Percentiles rank a stretch among this genome's conserved stretches.
Evolutionary conservation across 495 filamentous ascomycete species (phyloP).

Genomic region (Trichoderma gamsii): DNA sequence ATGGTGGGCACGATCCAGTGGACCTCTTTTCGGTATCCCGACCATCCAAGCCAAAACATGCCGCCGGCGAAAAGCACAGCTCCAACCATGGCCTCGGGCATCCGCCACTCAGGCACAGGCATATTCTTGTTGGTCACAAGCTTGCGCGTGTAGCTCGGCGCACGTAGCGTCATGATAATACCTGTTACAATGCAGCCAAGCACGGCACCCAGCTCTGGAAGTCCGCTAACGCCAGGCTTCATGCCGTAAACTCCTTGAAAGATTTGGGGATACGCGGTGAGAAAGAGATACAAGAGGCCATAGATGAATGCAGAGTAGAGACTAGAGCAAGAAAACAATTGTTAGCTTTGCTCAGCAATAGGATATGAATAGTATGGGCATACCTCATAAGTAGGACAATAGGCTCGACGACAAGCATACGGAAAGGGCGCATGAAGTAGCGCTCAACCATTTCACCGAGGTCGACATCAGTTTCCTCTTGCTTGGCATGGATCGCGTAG

Average conservation of each 20-base stretch:
- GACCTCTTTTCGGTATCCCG: conserved; percentile 33
- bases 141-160: conserved; percentile 27
- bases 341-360: conserved; percentile 23
- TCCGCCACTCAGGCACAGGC: conserved; percentile 51
- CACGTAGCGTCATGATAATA: background rate
- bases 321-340: conserved; percentile 14
- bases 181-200: background rate
- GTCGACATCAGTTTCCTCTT: background rate
- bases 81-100: conserved; percentile 53
- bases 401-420: background rate
- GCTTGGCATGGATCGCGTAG: background rate
- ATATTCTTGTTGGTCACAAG: conserved; percentile 46
- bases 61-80: conserved; percentile 50
- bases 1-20: conserved; percentile 48
- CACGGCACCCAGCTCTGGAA: background rate
- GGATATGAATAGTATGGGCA: background rate
- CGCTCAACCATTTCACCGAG: background rate
- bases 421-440: background rate
- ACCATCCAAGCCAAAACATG: conserved; percentile 65
- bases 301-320: conserved; percentile 51
- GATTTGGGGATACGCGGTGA: conserved; percentile 54
- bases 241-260: conserved; percentile 49
- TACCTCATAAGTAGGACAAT: background rate
- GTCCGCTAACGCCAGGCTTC: conserved; percentile 30
- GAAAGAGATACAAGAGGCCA: conserved; percentile 58